Base-by-base conservation (phyloP, 768 basidiomycete species). In the Glaciozyma martinii region DNA sequence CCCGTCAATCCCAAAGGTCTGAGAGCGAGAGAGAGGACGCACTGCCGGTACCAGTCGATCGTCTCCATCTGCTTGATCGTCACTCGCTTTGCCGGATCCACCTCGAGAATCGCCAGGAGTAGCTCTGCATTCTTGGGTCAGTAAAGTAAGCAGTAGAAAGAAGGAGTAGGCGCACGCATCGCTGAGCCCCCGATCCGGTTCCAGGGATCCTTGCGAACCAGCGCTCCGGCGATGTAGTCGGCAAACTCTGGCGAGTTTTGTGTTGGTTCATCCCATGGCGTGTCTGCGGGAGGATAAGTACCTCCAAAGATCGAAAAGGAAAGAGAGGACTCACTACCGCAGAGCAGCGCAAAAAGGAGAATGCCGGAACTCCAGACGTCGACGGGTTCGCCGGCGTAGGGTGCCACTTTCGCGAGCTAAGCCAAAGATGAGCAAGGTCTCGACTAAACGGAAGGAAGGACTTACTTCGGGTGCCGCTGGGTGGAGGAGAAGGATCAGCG, bases 291-390 rank as follows among this genome's bases (percentile, higher is more conserved):
- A 18, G 52, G 13, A 21, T 18, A 68, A 43, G 27, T 42, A 1
- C 15, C 30, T 18, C 21, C 23, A 21, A 50, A 16, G 27, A 21
- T n/a, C 21, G 29, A 21, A 46, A 40, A 33, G 37, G n/a, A 5
- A 27, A 46, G 59, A 30, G 40, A 19, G 0, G 52, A 75, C 75
- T 66, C 47, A 94, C 94, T 98, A 55, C 95, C 95, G 12, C 82
- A 86, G 0, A 98, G 80, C 54, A 99, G 79, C 0, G 94, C 89
- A 75, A 89, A 98, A 1, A 99, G 79, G 54, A 99, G 94, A 32
- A 98, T 88, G 1, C 95, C 95, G 49, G 89, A 83, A 0, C 91
- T 91, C 95, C 95, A 99, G 13, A 90, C 85, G 75, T 99, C 95
- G 29, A 98, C 83, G 0, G 95, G 92, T 63, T 95, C 90, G 3